These are phyloP conservation scores for Helicosporidium sp. DNA, from an alignment of 139 green algal genomes.

Conservation along the genomic window DNA sequence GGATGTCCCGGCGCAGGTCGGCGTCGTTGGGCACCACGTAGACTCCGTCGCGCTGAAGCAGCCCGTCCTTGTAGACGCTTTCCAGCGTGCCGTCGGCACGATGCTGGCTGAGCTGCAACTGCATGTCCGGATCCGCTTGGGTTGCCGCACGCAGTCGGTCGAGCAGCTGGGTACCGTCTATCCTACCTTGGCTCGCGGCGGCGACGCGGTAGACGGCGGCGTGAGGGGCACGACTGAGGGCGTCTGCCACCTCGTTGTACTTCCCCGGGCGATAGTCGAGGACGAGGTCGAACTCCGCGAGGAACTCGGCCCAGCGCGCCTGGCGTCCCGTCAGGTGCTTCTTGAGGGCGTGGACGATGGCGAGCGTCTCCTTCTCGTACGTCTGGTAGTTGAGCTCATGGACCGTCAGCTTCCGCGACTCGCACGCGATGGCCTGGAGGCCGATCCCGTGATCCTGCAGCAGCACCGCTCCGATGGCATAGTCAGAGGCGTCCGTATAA, in stretches of 20 bases:
- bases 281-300: slow-evolving; percentile 8
- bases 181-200: not conserved
- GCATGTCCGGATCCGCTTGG: not conserved
- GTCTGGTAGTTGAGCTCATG: slow-evolving; percentile 25
- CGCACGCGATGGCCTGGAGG: slow-evolving; percentile 19
- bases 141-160: slow-evolving; percentile 1
- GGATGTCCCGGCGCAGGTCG: not conserved
- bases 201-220: no score
- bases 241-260: slow-evolving; percentile 21
- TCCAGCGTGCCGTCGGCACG: no score
- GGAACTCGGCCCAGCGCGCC: slow-evolving; percentile 11
- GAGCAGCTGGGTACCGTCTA: not conserved
- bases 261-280: slow-evolving; percentile 21
- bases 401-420: slow-evolving; percentile 8
- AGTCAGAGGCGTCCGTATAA: slow-evolving; percentile 15
- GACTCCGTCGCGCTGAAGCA: not conserved
- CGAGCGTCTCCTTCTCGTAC: slow-evolving; percentile 27
- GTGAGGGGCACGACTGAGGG: slow-evolving; percentile 8
- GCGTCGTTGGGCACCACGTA: slow-evolving; percentile 1
- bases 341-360: slow-evolving; percentile 10
- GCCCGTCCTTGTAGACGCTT: not conserved
- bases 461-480: slow-evolving; percentile 13
- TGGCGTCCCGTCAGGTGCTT: not conserved
- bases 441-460: slow-evolving; percentile 1
- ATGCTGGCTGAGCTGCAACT: no score